These are phyloP conservation scores for Paramecium sexaurelia DNA, from an alignment of 73 alveolate species.

Conservation along the genomic window DNA sequence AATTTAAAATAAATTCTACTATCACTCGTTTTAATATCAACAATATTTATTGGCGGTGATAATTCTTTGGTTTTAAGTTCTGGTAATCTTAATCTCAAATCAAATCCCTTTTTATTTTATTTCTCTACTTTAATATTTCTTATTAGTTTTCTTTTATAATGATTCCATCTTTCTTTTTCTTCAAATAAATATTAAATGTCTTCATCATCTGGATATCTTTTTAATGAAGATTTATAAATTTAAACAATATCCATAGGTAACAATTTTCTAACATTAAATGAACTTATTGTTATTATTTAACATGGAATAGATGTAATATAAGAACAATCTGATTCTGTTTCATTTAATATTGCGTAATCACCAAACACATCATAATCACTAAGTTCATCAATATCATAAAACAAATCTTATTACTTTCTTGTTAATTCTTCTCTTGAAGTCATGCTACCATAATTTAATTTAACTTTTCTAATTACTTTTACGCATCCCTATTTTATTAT, in stretches of 20 bases:
- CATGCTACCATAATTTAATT: not conserved
- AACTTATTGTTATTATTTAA: slow-evolving; percentile 44
- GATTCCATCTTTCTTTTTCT: slow-evolving; percentile 61
- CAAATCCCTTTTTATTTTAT: slow-evolving; percentile 67
- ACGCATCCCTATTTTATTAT: slow-evolving; percentile 12
- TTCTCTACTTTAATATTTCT: slow-evolving; percentile 47
- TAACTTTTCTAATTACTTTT: slow-evolving; percentile 30
- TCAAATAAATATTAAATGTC: slow-evolving; percentile 37
- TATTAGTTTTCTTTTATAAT: slow-evolving; percentile 29
- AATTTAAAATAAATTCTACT: slow-evolving; percentile 57
- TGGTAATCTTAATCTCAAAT: slow-evolving; percentile 52
- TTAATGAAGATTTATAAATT: slow-evolving; percentile 2
- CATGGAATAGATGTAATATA: slow-evolving; percentile 57
- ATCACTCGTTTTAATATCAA: slow-evolving; percentile 65
- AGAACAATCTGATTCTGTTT: slow-evolving; percentile 54
- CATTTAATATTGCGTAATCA: slow-evolving; percentile 57
- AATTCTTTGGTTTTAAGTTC: slow-evolving; percentile 21
- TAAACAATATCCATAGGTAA: slow-evolving; percentile 50
- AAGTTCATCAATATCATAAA: slow-evolving; percentile 51
- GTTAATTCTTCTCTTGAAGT: not conserved
- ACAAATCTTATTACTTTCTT: not conserved
- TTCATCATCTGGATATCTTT: slow-evolving; percentile 62
- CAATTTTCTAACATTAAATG: slow-evolving; percentile 40
- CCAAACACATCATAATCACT: slow-evolving; percentile 62
- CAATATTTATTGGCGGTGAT: slow-evolving; percentile 51